A percentile compares a stretch with the other conserved stretches of the same genome.
Conservation (phyloP, 208 protist genomes). For the Crithidia sp. region DNA sequence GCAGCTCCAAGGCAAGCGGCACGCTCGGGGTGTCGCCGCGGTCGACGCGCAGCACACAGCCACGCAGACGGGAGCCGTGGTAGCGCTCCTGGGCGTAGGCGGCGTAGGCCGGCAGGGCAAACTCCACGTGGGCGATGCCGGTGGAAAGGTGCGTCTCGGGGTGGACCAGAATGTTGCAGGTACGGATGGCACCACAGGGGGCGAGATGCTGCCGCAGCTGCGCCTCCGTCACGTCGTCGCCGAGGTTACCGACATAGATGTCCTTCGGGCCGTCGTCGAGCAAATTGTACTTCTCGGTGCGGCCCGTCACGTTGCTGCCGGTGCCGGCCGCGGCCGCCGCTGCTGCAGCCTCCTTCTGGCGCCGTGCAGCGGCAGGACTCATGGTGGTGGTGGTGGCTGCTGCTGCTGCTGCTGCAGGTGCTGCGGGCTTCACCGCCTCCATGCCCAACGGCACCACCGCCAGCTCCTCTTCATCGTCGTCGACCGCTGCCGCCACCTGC, state of each 20-base stretch:
- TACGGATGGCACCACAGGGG: constrained; percentile 65
- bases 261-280: constrained; percentile 77
- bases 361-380: neutral
- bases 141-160: constrained; percentile 71
- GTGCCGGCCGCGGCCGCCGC: constrained; percentile 8
- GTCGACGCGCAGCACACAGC: constrained; percentile 84
- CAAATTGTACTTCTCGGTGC: constrained; percentile 85
- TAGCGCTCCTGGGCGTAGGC: constrained; percentile 81
- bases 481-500: neutral
- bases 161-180: constrained; percentile 82
- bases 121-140: constrained; percentile 79
- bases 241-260: constrained; percentile 85
- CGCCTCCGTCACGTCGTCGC: constrained; percentile 75
- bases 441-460: constrained; percentile 52
- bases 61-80: constrained; percentile 83
- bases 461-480: constrained; percentile 31
- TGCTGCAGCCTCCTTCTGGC: constrained; percentile 7
- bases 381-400: constrained; percentile 2
- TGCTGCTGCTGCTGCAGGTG: constrained; percentile 1
- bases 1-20: constrained; percentile 55
- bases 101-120: constrained; percentile 84
- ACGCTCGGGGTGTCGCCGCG: constrained; percentile 82
- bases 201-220: constrained; percentile 84
- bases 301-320: constrained; percentile 62
- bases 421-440: constrained; percentile 20